phyloP scores from a whole-genome alignment of 1,284 basidiomycete genomes.

The Trichosporon ovoides region DNA sequence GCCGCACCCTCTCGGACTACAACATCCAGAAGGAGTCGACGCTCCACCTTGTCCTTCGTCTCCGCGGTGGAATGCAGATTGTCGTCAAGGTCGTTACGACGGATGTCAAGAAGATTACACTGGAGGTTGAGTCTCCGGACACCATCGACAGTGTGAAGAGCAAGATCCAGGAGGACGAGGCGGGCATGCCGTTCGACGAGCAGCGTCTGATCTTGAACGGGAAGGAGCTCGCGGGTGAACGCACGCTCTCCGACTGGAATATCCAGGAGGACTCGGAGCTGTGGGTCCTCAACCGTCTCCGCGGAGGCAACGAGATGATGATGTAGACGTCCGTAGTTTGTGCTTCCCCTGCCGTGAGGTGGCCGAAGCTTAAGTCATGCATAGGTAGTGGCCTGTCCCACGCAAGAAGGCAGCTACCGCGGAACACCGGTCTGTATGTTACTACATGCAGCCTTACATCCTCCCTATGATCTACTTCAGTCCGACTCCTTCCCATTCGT shows the following conservation, averaged over 20 bases:
- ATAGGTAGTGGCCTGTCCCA: neutral
- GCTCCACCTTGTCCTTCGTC: slow-evolving; percentile 90
- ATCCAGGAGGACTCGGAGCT: slow-evolving; percentile 45
- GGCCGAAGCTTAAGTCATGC: neutral
- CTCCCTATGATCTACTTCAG: slow-evolving; percentile 20
- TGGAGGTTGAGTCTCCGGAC: slow-evolving; percentile 57
- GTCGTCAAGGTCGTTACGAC: slow-evolving; percentile 61
- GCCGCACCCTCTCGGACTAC: slow-evolving; percentile 82
- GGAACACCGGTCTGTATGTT: neutral
- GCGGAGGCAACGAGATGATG: slow-evolving; percentile 55
- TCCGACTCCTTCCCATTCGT: slow-evolving; percentile 39
- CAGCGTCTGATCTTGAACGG: slow-evolving; percentile 91
- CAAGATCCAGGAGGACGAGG: slow-evolving; percentile 58
- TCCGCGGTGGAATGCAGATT: slow-evolving; percentile 73
- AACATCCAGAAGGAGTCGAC: slow-evolving; percentile 94
- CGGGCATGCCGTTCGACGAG: slow-evolving; percentile 82
- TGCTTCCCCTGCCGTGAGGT: neutral
- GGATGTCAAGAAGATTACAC: slow-evolving; percentile 57
- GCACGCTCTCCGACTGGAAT: slow-evolving; percentile 86
- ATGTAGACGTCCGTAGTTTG: neutral
- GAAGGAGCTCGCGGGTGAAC: slow-evolving; percentile 94
- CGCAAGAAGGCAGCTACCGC: too few species aligned
- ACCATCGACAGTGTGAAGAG: slow-evolving; percentile 60
- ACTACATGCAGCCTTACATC: neutral
- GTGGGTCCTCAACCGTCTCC: too few species aligned